Evolutionary conservation across 169 alveolate species (phyloP), one percentile per base, ranked within the genome.

Genomic region (Besnoitia besnoiti): DNA sequence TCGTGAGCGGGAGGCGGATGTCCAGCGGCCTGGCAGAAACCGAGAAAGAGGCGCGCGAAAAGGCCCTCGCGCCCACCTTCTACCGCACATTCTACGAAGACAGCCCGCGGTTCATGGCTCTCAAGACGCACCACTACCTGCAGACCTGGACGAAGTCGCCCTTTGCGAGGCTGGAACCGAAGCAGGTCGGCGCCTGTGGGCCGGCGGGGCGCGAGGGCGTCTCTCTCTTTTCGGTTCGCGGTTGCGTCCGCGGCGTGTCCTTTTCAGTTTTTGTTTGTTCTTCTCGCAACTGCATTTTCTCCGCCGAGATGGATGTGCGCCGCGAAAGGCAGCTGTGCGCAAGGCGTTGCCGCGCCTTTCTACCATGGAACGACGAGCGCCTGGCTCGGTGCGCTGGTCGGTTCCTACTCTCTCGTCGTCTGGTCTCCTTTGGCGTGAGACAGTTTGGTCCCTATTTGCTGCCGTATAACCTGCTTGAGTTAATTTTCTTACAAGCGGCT

Each of bases 71-170:
- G 24, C 87, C 87, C 35, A 27, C 55, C 30, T 19, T 77, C 40
- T 77, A 77, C 87, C 14, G 40, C 3, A 42, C 87, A 0, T 35
- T 77, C 59, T 27, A 27, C 40, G 87, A 40, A 24, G 87, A 77
- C 40, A 44, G 87, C 19, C 87, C 87, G 30, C 55, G 87, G 47
- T 77, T 40, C 59, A 77, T 77, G 87, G 87, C 87, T 2, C 87
- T 77, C 33, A 77, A 77, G 59, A 19, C 40, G 14, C 87, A 77
- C 59, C 87, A 77, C 27, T 27, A 35, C n/a, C 87, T 77, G 30
- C 87, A 4, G 30, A 35, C 7, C 42, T 77, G 87, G 87, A 77
- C 87, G 33, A 24, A 27, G 40, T 39, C 87, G 10, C 87, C 87
- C 21, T 27, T 44, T 21, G 87, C 87, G n/a, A 42, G 49, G 14